Conservation (phyloP, 108 stramenopile genomes). For the Epipyxis sp. region DNA sequence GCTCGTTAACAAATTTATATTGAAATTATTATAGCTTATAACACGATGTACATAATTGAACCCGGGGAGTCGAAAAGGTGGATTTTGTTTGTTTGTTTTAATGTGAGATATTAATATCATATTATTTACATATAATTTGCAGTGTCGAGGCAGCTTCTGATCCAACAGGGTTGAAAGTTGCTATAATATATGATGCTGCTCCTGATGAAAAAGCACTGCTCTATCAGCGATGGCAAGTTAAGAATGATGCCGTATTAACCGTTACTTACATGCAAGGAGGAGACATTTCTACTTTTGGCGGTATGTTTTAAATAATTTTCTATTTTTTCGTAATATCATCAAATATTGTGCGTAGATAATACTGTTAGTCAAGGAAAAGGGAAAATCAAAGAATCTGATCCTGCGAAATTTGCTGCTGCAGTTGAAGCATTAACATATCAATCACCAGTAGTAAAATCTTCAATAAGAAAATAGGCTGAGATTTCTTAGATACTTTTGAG, state of each 20-base stretch:
- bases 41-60: not conserved
- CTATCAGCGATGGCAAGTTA: conserved; percentile 16
- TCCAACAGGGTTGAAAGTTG: conserved; percentile 7
- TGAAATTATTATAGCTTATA: not conserved
- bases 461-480: not conserved
- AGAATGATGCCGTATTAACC: not conserved
- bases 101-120: too few relatives aligned
- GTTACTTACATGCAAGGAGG: not conserved
- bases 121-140: too few relatives aligned
- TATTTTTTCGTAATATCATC: not conserved
- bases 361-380: conserved; percentile 15
- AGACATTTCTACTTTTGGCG: conserved; percentile 17
- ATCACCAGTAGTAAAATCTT: not conserved
- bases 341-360: not conserved
- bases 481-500: too few relatives aligned
- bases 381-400: conserved; percentile 6
- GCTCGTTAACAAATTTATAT: not conserved
- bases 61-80: conserved; percentile 5
- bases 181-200: conserved; percentile 20
- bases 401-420: not conserved
- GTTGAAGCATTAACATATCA: conserved; percentile 21
- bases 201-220: not conserved
- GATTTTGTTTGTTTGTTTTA: too few relatives aligned
- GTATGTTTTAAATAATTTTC: not conserved
- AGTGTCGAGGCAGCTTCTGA: conserved; percentile 9